Base-by-base conservation (phyloP, 805 yeast species). In the Alloascoidea africana region DNA sequence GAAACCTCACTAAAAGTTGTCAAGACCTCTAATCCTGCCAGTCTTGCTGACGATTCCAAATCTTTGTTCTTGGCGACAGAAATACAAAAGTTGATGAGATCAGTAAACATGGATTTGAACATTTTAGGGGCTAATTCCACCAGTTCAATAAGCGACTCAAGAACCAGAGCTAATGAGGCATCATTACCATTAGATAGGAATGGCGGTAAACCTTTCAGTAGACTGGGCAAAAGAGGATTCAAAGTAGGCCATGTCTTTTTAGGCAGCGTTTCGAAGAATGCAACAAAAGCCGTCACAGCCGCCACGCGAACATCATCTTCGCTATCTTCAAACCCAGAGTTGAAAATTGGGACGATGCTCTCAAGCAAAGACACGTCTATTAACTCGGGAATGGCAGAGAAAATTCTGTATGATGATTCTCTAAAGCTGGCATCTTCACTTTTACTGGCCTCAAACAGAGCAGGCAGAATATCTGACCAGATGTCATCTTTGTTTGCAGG, bases 71-170 rank as follows among this genome's bases (percentile, higher is more conserved):
- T 84, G 37, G 85, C 71, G 19, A 91, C 89, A 13, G 75, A 71
- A n/a, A 85, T 69, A 49, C 91, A 76, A 50, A 91, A 91, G 44
- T 82, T 81, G 37, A 86, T 73, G 34, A 91, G 75, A n/a, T 84
- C 78, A 36, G 79, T 76, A 55, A 91, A 89, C 84, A 89, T 82
- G 33, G 85, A 85, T 52, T 70, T 73, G 64, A 91, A 91, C 74
- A 91, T 73, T 53, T 87, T 89, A 38, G 98, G 97, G 5, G 96
- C 97, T 42, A 87, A 62, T 44, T 80, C 89, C 5, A 87, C 96
- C 42, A 91, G 68, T 48, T 91, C 97, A 39, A 87, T 85, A 46
- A 91, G 64, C 4, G 86, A 70, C 56, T 86, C 94, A 46, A 91
- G 69, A n/a, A 87, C 94, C 4, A 85, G 68, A 1, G 95, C 78